Evolutionary conservation across 176 grass and related monocot genomes (phyloP).

Genomic region (Oryza punctata): DNA sequence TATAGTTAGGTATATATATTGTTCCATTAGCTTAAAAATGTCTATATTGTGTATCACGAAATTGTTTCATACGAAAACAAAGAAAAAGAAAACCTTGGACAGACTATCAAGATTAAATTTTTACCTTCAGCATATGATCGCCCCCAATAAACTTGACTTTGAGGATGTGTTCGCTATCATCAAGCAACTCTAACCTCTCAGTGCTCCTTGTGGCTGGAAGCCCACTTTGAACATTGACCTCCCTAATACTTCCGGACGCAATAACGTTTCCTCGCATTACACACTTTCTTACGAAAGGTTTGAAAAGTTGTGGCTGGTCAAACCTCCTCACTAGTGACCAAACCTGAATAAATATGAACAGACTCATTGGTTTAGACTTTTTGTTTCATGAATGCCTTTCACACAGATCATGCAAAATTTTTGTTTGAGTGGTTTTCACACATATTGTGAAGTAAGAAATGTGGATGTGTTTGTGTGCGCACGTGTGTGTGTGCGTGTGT

Average conservation of each 20-base stretch:
- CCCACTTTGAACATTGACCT: constrained; percentile 74
- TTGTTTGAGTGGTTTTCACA: background rate
- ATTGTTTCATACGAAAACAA: too few species aligned
- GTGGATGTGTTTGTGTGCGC: background rate
- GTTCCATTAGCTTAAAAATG: too few species aligned
- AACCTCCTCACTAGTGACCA: constrained; percentile 94
- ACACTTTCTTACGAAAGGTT: constrained; percentile 76
- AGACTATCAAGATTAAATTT: background rate
- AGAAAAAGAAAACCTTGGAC: too few species aligned
- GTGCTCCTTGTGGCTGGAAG: constrained; percentile 78
- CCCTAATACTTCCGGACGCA: constrained; percentile 64
- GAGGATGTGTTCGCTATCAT: constrained; percentile 77
- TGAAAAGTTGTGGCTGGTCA: constrained; percentile 86
- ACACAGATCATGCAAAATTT: background rate
- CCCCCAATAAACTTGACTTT: constrained; percentile 79
- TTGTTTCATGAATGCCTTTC: background rate
- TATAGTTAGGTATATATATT: too few species aligned
- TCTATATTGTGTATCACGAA: too few species aligned
- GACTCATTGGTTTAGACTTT: too few species aligned
- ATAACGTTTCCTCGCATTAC: constrained; percentile 65
- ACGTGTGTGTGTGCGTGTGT: background rate
- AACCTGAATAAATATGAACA: constrained; percentile 41
- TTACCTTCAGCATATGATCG: constrained; percentile 77
- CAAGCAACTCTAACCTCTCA: constrained; percentile 65
- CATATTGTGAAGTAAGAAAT: background rate